Evolutionary conservation across 2,329 filamentous ascomycete species (phyloP).

Genomic region (Ceratocystis cacaofunesta): DNA sequence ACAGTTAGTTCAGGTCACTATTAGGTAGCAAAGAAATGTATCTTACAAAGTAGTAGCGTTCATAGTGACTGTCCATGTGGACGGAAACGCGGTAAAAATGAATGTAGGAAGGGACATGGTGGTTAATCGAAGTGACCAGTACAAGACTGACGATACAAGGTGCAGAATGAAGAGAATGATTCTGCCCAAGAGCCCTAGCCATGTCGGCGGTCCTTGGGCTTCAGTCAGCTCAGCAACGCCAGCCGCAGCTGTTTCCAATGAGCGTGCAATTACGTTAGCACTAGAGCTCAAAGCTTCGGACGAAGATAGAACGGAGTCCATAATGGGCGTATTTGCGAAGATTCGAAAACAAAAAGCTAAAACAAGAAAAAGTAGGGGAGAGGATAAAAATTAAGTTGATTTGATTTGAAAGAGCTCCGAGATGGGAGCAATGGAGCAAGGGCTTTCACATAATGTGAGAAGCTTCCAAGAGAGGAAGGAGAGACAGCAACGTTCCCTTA

Average conservation of each 20-base stretch:
- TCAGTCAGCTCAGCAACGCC: constrained; percentile 11
- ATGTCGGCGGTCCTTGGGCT: constrained; percentile 29
- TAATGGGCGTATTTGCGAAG: background rate
- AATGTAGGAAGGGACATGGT: constrained; percentile 83
- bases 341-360: background rate
- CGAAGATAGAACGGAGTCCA: background rate
- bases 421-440: constrained; percentile 9
- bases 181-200: constrained; percentile 43
- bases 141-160: constrained; percentile 43
- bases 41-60: constrained; percentile 86
- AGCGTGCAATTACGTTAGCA: background rate
- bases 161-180: constrained; percentile 41
- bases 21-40: background rate
- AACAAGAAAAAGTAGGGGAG: background rate
- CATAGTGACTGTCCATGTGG: constrained; percentile 93
- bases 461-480: constrained; percentile 6
- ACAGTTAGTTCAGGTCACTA: constrained; percentile 12
- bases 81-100: constrained; percentile 79
- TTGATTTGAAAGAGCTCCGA: constrained; percentile 11
- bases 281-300: background rate
- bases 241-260: constrained; percentile 11
- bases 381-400: background rate
- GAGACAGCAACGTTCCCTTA: background rate
- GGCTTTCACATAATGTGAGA: constrained; percentile 16
- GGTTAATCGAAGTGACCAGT: constrained; percentile 69